phyloP scores from a whole-genome alignment of 768 basidiomycete species.

The Rhodocollybia butyracea region DNA sequence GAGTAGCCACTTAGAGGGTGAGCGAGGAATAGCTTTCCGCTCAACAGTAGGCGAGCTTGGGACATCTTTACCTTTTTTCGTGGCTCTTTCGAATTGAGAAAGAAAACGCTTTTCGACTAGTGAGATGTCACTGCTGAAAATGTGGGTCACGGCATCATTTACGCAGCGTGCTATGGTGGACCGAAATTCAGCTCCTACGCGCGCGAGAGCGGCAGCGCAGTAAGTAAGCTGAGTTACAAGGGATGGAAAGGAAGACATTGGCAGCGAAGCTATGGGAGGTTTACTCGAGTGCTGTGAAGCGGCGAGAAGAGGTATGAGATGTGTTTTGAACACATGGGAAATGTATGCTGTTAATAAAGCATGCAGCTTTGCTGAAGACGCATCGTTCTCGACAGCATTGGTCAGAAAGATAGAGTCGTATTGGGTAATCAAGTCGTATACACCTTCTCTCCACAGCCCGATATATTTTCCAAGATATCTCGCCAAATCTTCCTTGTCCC shows the following conservation, averaged over 20 bases:
- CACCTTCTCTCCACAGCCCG: slow-evolving; percentile 88
- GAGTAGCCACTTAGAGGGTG: slow-evolving; percentile 25
- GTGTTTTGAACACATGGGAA: slow-evolving; percentile 52
- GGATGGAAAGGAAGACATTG: slow-evolving; percentile 68
- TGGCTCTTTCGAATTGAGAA: slow-evolving; percentile 17
- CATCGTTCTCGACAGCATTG: slow-evolving; percentile 31
- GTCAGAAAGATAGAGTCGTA: slow-evolving; percentile 89
- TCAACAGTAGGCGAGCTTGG: slow-evolving; percentile 24
- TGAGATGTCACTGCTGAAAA: slow-evolving; percentile 51
- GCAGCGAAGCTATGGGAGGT: slow-evolving; percentile 46
- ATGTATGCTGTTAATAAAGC: slow-evolving; percentile 64
- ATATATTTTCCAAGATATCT: slow-evolving; percentile 83
- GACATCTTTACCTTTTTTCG: slow-evolving; percentile 12
- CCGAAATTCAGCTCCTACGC: slow-evolving; percentile 91
- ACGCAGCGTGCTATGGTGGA: slow-evolving; percentile 64
- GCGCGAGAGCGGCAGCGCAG: slow-evolving; percentile 86
- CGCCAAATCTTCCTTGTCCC: slow-evolving; percentile 68
- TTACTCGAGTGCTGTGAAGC: slow-evolving; percentile 25
- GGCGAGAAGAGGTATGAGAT: slow-evolving; percentile 67
- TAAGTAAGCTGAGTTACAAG: slow-evolving; percentile 92
- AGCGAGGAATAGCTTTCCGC: slow-evolving; percentile 29
- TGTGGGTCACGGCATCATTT: slow-evolving; percentile 54
- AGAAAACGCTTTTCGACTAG: slow-evolving; percentile 38
- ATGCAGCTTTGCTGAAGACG: slow-evolving; percentile 34
- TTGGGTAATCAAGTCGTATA: slow-evolving; percentile 89